Base-by-base conservation (phyloP, 306 rosid species). In the Lathyrus oleraceus region DNA sequence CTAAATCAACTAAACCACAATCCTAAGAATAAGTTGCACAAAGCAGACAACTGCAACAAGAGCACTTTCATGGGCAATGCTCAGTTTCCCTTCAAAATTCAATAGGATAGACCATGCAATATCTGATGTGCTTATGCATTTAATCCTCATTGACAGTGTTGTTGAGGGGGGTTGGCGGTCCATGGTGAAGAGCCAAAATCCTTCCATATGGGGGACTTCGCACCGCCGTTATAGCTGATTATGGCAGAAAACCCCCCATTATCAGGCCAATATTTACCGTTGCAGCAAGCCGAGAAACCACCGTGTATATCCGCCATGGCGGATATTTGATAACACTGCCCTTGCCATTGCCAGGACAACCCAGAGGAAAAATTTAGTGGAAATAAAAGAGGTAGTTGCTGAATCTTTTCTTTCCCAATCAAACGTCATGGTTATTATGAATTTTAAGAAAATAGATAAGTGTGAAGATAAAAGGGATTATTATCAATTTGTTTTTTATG, bases 401-500 rank as follows among this genome's bases (percentile, higher is more conserved):
- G 65, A 66, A 71, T 44, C 42, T n/a, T 60, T 67, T 28, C 49
- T 47, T 67, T 67, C 54, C 19, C 52, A 48, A 63, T 21, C 32
- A 35, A 8, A 69, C 44, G 45, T 15, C 56, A 12, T 14, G 42
- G 60, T 23, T 53, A 28, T 17, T 51, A 13, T 21, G 47, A 53
- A 52, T 16, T 58, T 58, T 32, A 19, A 53, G 52, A 65, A 59
- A 65, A 56, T 4, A 17, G 40, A 52, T 2, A 45, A 47, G 56
- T n/a, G 16, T 16, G 56, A 16, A 42, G 40, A 51, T n/a, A 75
- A 67, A 48, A 32, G 54, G 30, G 17, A 23, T 51, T 44, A 2
- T 17, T 43, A 38, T 23, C 71, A 42, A 43, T 53, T 23, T 27
- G 51, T 62, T 57, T n/a, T 15, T 39, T 21, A 42, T n/a, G 13